These are phyloP conservation scores for Neocallimastix lanati DNA, from an alignment of 192 early-diverging fungal species.

Conservation along the genomic window DNA sequence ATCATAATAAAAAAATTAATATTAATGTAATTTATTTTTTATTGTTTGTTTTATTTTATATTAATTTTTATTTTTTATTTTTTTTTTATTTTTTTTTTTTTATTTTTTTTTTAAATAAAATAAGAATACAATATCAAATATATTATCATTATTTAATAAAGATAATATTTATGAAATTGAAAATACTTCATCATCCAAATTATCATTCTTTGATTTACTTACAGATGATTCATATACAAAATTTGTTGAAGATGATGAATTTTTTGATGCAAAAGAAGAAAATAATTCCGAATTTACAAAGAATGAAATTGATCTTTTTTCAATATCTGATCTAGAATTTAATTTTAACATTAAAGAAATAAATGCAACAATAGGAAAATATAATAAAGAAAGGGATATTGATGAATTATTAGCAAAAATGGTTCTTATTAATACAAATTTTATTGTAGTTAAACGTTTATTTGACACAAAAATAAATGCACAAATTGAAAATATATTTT, in stretches of 20 bases:
- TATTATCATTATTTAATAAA: background rate
- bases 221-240: conserved; percentile 1
- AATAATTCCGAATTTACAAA: conserved; percentile 11
- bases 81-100: no score
- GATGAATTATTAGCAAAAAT: conserved; percentile 45
- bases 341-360: conserved; percentile 51
- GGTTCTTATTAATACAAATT: conserved; percentile 44
- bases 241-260: conserved; percentile 23
- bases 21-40: no score
- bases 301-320: conserved; percentile 2
- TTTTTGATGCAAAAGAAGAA: conserved; percentile 32
- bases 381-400: conserved; percentile 14
- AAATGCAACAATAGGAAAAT: conserved; percentile 40
- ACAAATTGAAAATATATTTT: conserved; percentile 53
- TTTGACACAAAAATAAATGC: conserved; percentile 57
- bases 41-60: no score
- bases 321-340: conserved; percentile 16
- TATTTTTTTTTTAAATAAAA: no score
- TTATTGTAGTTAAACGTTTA: conserved; percentile 51
- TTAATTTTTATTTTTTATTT: no score
- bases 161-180: conserved; percentile 6
- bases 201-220: conserved; percentile 8
- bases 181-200: conserved; percentile 7
- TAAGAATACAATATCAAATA: conserved; percentile 2
- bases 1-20: no score